phyloP scores from a whole-genome alignment of 192 early-diverging fungal genomes.

The Coemansia sp. region DNA sequence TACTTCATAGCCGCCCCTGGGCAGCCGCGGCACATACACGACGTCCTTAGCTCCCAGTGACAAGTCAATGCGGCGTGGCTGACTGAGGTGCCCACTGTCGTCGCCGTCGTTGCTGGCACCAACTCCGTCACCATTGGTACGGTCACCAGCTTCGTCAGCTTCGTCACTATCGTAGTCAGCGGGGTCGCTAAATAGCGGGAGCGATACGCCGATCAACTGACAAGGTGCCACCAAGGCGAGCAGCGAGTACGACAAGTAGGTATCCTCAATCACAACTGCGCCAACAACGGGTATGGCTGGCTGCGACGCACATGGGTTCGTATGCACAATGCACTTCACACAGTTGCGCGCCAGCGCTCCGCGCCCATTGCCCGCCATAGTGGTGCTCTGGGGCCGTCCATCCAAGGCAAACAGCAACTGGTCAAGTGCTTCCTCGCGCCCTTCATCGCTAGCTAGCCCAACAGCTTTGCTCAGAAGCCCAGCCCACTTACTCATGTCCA shows the following conservation, averaged over 20 bases:
- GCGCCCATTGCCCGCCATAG: not conserved
- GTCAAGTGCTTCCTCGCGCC: conserved; percentile 24
- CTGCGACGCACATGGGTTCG: conserved; percentile 21
- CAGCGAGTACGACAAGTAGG: conserved; percentile 71
- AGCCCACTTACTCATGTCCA: conserved; percentile 61
- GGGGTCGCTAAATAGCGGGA: conserved; percentile 29
- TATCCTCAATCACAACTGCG: conserved; percentile 58
- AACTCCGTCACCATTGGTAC: not conserved
- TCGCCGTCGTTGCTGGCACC: not conserved
- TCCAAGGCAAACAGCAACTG: conserved; percentile 22
- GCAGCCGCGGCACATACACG: conserved; percentile 47
- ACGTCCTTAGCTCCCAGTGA: conserved; percentile 33
- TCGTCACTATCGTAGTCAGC: not conserved
- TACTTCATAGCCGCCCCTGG: conserved; percentile 19
- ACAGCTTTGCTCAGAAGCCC: conserved; percentile 31
- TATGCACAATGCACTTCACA: conserved; percentile 47
- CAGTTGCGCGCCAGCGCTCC: conserved; percentile 22
- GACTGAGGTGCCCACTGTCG: not conserved
- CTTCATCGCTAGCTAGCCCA: conserved; percentile 21
- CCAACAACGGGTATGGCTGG: conserved; percentile 56
- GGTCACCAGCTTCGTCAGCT: not conserved
- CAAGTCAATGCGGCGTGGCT: conserved; percentile 28
- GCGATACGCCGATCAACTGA: conserved; percentile 57
- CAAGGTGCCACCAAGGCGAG: conserved; percentile 58
- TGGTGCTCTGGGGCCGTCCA: conserved; percentile 7